Conservation (phyloP, 2,329 filamentous ascomycete species). For the Epichloe bromicola region DNA sequence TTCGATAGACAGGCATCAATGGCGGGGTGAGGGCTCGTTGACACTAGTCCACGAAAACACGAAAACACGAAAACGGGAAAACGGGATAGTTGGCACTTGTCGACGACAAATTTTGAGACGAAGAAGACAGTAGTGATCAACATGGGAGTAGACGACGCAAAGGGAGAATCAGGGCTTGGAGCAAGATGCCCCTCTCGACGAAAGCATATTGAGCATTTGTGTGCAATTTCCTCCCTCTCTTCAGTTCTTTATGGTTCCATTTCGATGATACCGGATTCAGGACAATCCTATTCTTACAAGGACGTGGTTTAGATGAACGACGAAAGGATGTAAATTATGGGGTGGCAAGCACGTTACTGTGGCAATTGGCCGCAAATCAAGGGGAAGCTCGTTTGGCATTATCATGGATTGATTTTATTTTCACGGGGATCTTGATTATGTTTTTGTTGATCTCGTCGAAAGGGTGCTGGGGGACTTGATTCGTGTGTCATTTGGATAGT, state of each 20-base stretch:
- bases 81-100: neutral
- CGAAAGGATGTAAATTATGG: neutral
- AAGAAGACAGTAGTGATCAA: neutral
- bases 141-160: neutral
- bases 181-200: neutral
- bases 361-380: neutral
- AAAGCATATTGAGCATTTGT: neutral
- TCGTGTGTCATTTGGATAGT: too few relatives aligned
- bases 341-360: neutral
- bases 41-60: neutral
- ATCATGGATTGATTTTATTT: neutral
- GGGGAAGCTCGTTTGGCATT: neutral
- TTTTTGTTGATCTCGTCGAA: too few relatives aligned
- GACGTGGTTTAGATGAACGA: neutral
- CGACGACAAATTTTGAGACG: neutral
- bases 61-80: neutral
- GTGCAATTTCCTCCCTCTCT: neutral
- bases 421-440: neutral
- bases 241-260: neutral
- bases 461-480: too few relatives aligned
- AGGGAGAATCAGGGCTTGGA: neutral
- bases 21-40: neutral
- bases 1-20: neutral
- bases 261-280: neutral
- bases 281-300: neutral